Evolutionary conservation across 1,139 yeast genomes (phyloP).

Genomic region (Kurtzmaniella quercitrusa): DNA sequence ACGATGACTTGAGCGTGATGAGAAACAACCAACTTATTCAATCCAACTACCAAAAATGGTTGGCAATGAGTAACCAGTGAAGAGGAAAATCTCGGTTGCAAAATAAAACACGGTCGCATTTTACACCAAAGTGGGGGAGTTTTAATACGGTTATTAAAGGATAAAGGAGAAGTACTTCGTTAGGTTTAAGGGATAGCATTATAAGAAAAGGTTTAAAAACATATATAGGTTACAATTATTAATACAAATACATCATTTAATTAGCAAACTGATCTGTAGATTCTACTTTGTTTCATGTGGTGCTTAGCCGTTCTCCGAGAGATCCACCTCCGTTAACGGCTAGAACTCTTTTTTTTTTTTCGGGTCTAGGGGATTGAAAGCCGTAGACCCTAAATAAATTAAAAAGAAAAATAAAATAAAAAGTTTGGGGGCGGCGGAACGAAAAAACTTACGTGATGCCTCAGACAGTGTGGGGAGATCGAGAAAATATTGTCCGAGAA

Average conservation of each 20-base stretch:
- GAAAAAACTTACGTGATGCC: neutral
- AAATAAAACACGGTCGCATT: neutral
- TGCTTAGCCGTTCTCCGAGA: too few species aligned
- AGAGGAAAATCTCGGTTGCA: neutral
- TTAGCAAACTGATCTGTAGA: too few species aligned
- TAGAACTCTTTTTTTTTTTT: too few species aligned
- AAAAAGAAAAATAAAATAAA: neutral
- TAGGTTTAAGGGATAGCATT: neutral
- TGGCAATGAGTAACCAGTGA: constrained; percentile 6
- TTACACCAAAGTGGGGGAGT: neutral
- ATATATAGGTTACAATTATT: neutral
- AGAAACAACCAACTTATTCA: constrained; percentile 16
- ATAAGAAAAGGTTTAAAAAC: neutral
- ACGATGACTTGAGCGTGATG: constrained; percentile 10
- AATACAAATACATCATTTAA: too few species aligned
- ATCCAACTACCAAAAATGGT: constrained; percentile 21
- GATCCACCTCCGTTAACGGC: too few species aligned
- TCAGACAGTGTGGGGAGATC: neutral
- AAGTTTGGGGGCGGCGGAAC: neutral
- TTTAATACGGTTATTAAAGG: neutral
- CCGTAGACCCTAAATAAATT: too few species aligned
- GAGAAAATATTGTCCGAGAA: neutral
- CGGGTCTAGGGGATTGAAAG: neutral
- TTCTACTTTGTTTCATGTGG: too few species aligned
- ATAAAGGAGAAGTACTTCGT: neutral